Percentiles rank a stretch among this genome's conserved stretches.
phyloP scores from a whole-genome alignment of 805 yeast genomes.

The Metschnikowia aberdeeniae region DNA sequence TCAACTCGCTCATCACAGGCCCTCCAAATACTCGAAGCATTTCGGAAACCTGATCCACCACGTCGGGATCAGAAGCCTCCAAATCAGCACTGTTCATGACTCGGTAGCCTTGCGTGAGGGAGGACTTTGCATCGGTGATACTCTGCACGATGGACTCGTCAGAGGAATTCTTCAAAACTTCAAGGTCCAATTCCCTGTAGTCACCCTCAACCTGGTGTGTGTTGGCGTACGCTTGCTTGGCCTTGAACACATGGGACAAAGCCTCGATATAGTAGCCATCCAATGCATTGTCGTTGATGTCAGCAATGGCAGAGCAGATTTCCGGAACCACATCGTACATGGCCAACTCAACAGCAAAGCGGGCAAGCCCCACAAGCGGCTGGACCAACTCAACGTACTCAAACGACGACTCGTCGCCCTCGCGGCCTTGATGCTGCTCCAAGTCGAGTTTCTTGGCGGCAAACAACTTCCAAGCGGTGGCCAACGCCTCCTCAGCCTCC shows the following conservation, averaged over 20 bases:
- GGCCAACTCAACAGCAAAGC: constrained; percentile 75
- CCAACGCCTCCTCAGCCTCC: constrained; percentile 70
- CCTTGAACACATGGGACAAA: constrained; percentile 55
- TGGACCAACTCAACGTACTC: constrained; percentile 66
- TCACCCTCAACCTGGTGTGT: constrained; percentile 35
- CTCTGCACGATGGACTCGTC: constrained; percentile 27
- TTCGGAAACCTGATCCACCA: constrained; percentile 49
- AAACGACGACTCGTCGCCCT: constrained; percentile 34
- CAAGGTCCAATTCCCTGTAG: constrained; percentile 37
- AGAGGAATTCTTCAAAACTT: constrained; percentile 16
- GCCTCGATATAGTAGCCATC: constrained; percentile 85
- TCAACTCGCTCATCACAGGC: constrained; percentile 42
- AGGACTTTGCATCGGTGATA: constrained; percentile 38
- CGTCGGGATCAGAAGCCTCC: constrained; percentile 54
- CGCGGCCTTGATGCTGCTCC: constrained; percentile 36
- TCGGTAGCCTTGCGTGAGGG: constrained; percentile 45
- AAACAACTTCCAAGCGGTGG: constrained; percentile 70
- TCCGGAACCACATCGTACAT: constrained; percentile 60
- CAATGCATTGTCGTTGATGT: constrained; percentile 77
- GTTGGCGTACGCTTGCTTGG: constrained; percentile 23
- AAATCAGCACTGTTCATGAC: constrained; percentile 34
- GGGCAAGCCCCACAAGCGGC: constrained; percentile 67
- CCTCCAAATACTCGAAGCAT: constrained; percentile 61
- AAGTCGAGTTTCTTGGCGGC: constrained; percentile 45
- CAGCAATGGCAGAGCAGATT: constrained; percentile 64